Conservation (phyloP, 352 stramenopile species). For the Phytopythium litorale region DNA sequence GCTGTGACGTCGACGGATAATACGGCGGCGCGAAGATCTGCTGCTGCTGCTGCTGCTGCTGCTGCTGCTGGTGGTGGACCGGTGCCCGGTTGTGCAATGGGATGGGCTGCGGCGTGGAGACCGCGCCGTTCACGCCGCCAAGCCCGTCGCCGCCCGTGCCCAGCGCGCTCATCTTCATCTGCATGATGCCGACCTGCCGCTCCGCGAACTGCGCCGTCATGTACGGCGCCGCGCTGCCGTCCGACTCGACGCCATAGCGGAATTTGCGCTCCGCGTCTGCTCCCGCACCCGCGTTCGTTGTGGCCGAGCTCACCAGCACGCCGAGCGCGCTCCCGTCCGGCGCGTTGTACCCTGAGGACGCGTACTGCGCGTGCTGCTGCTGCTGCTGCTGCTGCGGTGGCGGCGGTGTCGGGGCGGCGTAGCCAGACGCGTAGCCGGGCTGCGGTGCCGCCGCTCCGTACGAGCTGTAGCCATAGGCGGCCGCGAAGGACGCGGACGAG, state of each 20-base stretch:
- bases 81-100: background rate
- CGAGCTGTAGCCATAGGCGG: constrained; percentile 25
- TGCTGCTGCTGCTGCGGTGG: constrained; percentile 20
- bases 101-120: background rate
- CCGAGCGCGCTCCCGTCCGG: constrained; percentile 37
- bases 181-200: constrained; percentile 34
- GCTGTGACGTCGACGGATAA: constrained; percentile 23
- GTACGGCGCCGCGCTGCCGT: constrained; percentile 8
- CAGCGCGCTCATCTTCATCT: constrained; percentile 26
- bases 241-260: constrained; percentile 16
- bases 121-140: constrained; percentile 6
- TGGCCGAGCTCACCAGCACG: constrained; percentile 55
- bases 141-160: constrained; percentile 1
- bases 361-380: constrained; percentile 7
- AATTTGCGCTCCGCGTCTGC: constrained; percentile 33
- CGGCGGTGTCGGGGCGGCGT: constrained; percentile 27
- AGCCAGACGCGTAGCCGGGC: constrained; percentile 15
- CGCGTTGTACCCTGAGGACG: constrained; percentile 15
- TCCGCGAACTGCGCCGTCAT: constrained; percentile 20
- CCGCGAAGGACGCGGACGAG: constrained; percentile 25
- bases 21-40: constrained; percentile 28
- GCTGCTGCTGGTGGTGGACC: constrained; percentile 6
- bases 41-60: constrained; percentile 26
- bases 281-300: constrained; percentile 20
- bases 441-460: constrained; percentile 26